Percentiles rank a stretch among this genome's conserved stretches.
phyloP scores from a whole-genome alignment of 805 yeast species.

The Ogataea populi-albae region DNA sequence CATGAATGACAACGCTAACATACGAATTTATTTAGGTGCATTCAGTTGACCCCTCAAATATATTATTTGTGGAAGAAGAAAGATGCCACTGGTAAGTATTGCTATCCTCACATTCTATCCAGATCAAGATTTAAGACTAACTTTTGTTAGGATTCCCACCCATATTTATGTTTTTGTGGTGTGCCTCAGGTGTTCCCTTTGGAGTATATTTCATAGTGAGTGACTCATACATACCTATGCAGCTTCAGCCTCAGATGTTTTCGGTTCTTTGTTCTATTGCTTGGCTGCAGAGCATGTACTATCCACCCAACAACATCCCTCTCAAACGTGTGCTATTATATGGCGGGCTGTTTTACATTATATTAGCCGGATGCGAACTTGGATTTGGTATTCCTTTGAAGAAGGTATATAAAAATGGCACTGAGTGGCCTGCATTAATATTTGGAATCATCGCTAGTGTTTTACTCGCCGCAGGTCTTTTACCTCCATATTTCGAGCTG shows the following conservation, averaged over 20 bases:
- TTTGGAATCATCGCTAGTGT: slow-evolving; percentile 81
- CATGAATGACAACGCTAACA: neutral
- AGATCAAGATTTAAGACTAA: slow-evolving; percentile 1
- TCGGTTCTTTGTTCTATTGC: slow-evolving; percentile 64
- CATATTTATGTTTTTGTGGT: slow-evolving; percentile 87
- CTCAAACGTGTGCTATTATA: slow-evolving; percentile 35
- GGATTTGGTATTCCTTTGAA: slow-evolving; percentile 73
- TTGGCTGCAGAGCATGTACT: slow-evolving; percentile 60
- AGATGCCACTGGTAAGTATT: slow-evolving; percentile 58
- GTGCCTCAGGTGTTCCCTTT: slow-evolving; percentile 72
- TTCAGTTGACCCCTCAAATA: slow-evolving; percentile 80
- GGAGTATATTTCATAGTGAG: slow-evolving; percentile 76
- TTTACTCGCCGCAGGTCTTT: slow-evolving; percentile 67
- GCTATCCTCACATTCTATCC: neutral
- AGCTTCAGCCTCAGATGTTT: slow-evolving; percentile 86
- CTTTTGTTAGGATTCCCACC: slow-evolving; percentile 64
- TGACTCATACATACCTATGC: slow-evolving; percentile 70
- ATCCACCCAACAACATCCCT: slow-evolving; percentile 61
- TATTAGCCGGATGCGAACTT: slow-evolving; percentile 58
- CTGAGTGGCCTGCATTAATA: slow-evolving; percentile 73
- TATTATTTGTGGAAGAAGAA: slow-evolving; percentile 65
- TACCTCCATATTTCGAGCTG: slow-evolving; percentile 88
- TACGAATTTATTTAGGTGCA: slow-evolving; percentile 42
- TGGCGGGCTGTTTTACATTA: slow-evolving; percentile 37
- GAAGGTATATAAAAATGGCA: slow-evolving; percentile 42